phyloP scores from a whole-genome alignment of 768 basidiomycete genomes.

The Brasilioporus rufonigricans region DNA sequence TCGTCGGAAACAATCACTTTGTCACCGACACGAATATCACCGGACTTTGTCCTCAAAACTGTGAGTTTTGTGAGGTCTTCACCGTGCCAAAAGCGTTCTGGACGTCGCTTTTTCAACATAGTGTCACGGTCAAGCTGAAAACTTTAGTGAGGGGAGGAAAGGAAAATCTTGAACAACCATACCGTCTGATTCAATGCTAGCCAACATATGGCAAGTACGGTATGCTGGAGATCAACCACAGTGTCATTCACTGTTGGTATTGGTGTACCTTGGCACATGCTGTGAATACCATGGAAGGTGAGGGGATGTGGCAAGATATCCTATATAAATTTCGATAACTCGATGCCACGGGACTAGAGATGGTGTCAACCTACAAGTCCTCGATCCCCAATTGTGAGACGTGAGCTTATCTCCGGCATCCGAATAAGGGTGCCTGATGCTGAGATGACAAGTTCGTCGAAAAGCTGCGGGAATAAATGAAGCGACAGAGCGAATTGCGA shows the following conservation, averaged over 20 bases:
- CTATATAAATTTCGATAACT: constrained; percentile 34
- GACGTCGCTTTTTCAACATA: constrained; percentile 60
- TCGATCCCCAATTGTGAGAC: constrained; percentile 71
- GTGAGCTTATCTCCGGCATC: constrained; percentile 75
- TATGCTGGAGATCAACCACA: constrained; percentile 71
- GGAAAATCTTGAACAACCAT: constrained; percentile 18
- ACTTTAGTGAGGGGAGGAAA: constrained; percentile 2
- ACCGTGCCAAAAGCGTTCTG: constrained; percentile 73
- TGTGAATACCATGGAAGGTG: constrained; percentile 46
- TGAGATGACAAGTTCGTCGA: constrained; percentile 78
- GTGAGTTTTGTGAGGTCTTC: constrained; percentile 61
- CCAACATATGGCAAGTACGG: constrained; percentile 81
- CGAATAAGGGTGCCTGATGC: constrained; percentile 65
- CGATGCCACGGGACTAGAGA: not conserved
- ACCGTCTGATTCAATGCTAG: constrained; percentile 86
- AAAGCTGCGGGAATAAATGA: constrained; percentile 51
- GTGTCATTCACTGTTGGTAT: constrained; percentile 50
- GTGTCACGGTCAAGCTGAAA: constrained; percentile 57
- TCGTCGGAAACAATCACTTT: constrained; percentile 59
- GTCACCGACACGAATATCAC: constrained; percentile 73
- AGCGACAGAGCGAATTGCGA: not conserved
- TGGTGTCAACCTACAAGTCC: constrained; percentile 52
- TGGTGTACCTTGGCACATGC: constrained; percentile 43
- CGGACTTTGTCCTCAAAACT: constrained; percentile 57
- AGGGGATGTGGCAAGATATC: constrained; percentile 62